Base-by-base conservation (phyloP, 345 rosid genomes). In the Mangifera indica region DNA sequence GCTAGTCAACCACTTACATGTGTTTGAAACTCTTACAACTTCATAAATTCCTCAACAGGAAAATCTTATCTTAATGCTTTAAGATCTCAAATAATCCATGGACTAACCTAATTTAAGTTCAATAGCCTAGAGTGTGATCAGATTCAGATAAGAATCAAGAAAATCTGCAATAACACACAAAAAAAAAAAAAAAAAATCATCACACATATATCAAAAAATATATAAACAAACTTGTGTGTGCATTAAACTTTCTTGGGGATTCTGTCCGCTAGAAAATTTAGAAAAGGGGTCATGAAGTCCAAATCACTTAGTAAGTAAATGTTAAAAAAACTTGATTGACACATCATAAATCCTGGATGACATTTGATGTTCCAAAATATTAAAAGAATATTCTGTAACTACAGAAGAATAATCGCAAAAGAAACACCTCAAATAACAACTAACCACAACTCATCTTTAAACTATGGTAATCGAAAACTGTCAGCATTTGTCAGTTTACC, bases 401-500 rank as follows among this genome's bases (percentile, higher is more conserved):
- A 22, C 51, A 17, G 9, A 46, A 7, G 5, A 58, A 69, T 18
- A 15, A 60, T 14, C 8, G 7, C 57, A 49, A n/a, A 13, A 46
- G 9, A 53, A 74, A 57, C 21, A 15, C 53, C 46, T 32, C 21
- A 15, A 10, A 32, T 18, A 32, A 26, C 49, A 73, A 56, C 44
- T 29, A 32, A 17, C 76, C 37, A 26, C 10, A 53, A 48, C 26
- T 32, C 10, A 32, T 15, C 70, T 65, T 65, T 54, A 59, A 75
- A 51, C 81, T 81, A 92, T 20, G 73, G 46, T 58, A 87, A 84
- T 64, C 85, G 86, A 67, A 88, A 84, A 71, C 94, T 83, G 67
- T 86, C 93, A 12, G 78, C 74, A 79, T 87, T 92, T 40, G 90
- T 95, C n/a, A 90, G 85, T 74, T 95, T 90, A 53, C 46, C 4